A percentile compares a stretch with the other conserved stretches of the same genome.
These are phyloP conservation scores for Acarospora socialis DNA, from an alignment of 2,329 filamentous ascomycete genomes.

Conservation along the genomic window DNA sequence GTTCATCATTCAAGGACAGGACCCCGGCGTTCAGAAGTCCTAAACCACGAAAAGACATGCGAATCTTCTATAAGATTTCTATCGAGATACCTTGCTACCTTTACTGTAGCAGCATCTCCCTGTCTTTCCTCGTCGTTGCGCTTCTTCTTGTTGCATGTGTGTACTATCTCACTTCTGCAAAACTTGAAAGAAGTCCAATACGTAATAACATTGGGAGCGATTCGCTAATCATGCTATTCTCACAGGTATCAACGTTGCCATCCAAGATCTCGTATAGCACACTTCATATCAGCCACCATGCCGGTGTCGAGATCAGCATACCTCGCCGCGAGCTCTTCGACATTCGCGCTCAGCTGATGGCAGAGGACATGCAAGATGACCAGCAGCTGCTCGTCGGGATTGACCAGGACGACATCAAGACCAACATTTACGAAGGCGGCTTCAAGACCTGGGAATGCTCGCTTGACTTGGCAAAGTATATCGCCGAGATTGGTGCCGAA, in stretches of 20 bases:
- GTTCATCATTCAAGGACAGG: too few species aligned
- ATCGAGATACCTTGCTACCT: neutral
- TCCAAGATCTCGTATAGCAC: constrained; percentile 46
- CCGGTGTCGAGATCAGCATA: constrained; percentile 14
- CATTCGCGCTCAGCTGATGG: constrained; percentile 49
- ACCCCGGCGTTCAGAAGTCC: too few species aligned
- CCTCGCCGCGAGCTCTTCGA: constrained; percentile 49
- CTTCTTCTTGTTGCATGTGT: neutral
- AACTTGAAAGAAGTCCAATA: too few species aligned
- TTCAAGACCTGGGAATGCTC: constrained; percentile 58
- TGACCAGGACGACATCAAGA: constrained; percentile 40
- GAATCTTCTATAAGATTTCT: neutral
- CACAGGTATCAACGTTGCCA: constrained; percentile 39
- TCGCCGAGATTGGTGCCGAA: constrained; percentile 16
- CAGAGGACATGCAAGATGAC: constrained; percentile 31
- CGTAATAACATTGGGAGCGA: too few species aligned
- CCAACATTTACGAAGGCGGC: constrained; percentile 51
- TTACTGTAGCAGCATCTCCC: neutral
- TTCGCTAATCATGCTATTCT: neutral
- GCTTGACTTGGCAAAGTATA: constrained; percentile 39
- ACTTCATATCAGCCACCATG: constrained; percentile 25
- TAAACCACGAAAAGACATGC: too few species aligned
- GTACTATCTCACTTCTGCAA: neutral
- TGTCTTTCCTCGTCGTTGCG: neutral
- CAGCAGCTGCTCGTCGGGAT: neutral